Conservation (phyloP, 2,329 filamentous ascomycete genomes). For the Diaporthe helianthi region DNA sequence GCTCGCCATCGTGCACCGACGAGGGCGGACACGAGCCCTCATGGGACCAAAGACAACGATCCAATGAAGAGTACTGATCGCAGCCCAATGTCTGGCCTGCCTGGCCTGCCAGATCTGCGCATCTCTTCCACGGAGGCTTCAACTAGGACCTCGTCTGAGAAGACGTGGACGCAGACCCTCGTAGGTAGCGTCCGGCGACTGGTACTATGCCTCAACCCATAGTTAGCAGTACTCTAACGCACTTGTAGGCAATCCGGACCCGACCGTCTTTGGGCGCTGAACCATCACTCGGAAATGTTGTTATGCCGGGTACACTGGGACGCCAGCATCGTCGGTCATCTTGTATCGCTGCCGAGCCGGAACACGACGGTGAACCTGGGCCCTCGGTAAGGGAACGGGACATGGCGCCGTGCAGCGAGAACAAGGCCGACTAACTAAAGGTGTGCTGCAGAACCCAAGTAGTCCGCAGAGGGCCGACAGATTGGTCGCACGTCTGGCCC, state of each 20-base stretch:
- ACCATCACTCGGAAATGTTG: not conserved
- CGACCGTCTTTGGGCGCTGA: slow-evolving; percentile 21
- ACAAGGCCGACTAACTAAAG: not conserved
- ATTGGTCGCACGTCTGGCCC: slow-evolving; percentile 3
- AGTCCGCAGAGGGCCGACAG: slow-evolving; percentile 24
- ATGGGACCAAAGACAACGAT: not conserved
- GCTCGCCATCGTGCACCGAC: not conserved
- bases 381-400: slow-evolving; percentile 27
- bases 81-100: not conserved
- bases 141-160: slow-evolving; percentile 1
- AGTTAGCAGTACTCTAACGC: slow-evolving; percentile 5
- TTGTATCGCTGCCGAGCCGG: not conserved
- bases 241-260: slow-evolving; percentile 24
- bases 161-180: slow-evolving; percentile 16
- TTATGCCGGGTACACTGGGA: not conserved
- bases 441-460: slow-evolving; percentile 12
- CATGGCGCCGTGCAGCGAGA: not conserved
- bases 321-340: slow-evolving; percentile 19
- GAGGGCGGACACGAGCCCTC: not conserved
- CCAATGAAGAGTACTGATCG: not conserved
- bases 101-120: not conserved
- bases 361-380: slow-evolving; percentile 27
- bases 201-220: not conserved
- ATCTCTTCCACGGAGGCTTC: slow-evolving; percentile 26
- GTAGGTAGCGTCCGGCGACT: slow-evolving; percentile 13